These are phyloP conservation scores for Pachysandra terminalis DNA, from an alignment of 164 flowering plant genomes.

Conservation along the genomic window DNA sequence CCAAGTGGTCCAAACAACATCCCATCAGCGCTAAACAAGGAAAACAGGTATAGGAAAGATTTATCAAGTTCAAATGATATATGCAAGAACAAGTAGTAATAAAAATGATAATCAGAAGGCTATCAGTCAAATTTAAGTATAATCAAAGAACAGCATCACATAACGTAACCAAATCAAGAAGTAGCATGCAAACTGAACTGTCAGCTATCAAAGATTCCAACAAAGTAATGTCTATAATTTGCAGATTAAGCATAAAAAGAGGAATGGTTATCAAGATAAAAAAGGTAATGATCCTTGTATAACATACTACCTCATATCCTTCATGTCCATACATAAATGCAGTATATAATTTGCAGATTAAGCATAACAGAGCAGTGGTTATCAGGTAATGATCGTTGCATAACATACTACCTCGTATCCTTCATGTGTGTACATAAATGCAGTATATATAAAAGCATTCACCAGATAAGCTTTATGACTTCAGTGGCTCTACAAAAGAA, in stretches of 20 bases:
- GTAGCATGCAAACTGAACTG: not conserved
- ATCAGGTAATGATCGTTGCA: not conserved
- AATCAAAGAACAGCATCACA: no score
- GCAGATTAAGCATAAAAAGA: not conserved
- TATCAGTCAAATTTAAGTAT: not conserved
- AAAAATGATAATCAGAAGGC: not conserved
- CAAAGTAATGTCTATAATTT: not conserved
- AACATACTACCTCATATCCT: no score
- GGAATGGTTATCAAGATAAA: no score
- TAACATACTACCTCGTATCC: no score
- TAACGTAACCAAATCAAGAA: not conserved
- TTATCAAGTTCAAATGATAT: not conserved
- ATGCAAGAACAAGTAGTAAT: not conserved
- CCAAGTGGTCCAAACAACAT: constrained; percentile 92
- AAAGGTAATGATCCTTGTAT: not conserved
- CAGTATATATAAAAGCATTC: not conserved
- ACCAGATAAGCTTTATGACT: no score
- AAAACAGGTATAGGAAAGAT: not conserved
- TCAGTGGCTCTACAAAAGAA: no score
- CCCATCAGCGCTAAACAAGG: constrained; percentile 75
- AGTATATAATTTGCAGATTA: not conserved
- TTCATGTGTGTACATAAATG: no score
- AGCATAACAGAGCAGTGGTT: not conserved
- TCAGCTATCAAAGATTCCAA: not conserved
- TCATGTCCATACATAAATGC: no score